Evolutionary conservation across 2,329 filamentous ascomycete genomes (phyloP).

Genomic region (Dothistroma pini): DNA sequence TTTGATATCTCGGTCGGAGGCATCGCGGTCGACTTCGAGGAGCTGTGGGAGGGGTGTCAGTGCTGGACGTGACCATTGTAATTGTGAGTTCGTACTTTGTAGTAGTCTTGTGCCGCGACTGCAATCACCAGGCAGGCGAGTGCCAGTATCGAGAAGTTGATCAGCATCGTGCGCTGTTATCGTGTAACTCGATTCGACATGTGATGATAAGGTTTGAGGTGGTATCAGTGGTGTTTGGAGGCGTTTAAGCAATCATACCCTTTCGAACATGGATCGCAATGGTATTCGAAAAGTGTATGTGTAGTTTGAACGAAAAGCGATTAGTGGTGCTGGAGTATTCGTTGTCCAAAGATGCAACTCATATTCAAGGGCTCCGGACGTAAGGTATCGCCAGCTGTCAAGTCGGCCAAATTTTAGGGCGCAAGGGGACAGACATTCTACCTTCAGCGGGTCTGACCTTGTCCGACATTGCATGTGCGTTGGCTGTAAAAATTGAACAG

Average conservation of each 20-base stretch:
- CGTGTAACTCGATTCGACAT: conserved; percentile 12
- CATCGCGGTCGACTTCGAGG: conserved; percentile 73
- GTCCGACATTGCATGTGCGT: not conserved
- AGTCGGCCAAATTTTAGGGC: not conserved
- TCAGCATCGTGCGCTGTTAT: conserved; percentile 36
- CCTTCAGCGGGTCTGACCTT: not conserved
- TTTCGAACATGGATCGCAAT: not conserved
- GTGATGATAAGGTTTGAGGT: conserved; percentile 8
- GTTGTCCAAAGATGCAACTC: too few species aligned
- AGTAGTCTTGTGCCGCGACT: conserved; percentile 64
- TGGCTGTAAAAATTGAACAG: not conserved
- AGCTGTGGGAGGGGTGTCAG: conserved; percentile 54
- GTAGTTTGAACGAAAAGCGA: not conserved
- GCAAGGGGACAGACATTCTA: not conserved
- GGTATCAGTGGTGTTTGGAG: not conserved
- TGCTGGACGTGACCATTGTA: not conserved
- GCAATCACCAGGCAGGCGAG: conserved; percentile 43
- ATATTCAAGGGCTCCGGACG: not conserved
- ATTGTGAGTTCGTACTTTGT: conserved; percentile 60
- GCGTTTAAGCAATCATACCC: not conserved
- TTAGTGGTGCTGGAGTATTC: not conserved
- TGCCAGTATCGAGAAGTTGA: conserved; percentile 40
- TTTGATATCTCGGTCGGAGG: conserved; percentile 85
- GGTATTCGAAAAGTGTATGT: not conserved
- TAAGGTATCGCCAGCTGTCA: not conserved